Percentiles rank a stretch among this genome's conserved stretches.
Evolutionary conservation across 2,329 filamentous ascomycete genomes (phyloP).

Genomic region (Penicillium sp.): DNA sequence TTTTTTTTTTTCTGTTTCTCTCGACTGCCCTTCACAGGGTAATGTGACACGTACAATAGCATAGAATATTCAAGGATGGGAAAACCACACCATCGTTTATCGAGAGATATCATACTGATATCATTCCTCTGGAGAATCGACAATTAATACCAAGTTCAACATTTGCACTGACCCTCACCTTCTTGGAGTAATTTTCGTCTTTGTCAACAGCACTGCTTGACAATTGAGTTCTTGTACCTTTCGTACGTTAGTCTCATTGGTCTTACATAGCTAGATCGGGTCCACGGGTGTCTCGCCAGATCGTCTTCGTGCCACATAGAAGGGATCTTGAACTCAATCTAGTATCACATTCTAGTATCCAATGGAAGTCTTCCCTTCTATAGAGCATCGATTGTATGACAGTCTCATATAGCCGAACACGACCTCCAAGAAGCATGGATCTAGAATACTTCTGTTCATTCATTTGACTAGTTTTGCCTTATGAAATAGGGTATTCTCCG

Average conservation of each 20-base stretch:
- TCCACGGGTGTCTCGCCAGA: not conserved
- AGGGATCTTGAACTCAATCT: slow-evolving; percentile 5
- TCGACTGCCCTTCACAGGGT: slow-evolving; percentile 17
- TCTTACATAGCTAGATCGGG: not conserved
- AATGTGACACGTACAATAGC: slow-evolving; percentile 32
- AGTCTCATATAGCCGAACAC: not conserved
- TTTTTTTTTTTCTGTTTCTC: slow-evolving; percentile 18
- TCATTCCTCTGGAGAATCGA: slow-evolving; percentile 13
- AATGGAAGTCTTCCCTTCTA: not conserved
- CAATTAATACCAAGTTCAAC: slow-evolving; percentile 11
- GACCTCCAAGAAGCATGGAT: no score
- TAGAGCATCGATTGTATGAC: not conserved
- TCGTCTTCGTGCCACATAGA: not conserved
- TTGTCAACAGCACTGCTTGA: not conserved
- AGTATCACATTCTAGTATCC: not conserved
- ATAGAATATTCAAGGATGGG: slow-evolving; percentile 29
- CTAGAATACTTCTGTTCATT: not conserved
- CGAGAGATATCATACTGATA: slow-evolving; percentile 12
- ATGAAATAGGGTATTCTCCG: not conserved
- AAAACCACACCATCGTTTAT: slow-evolving; percentile 27
- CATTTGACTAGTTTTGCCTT: not conserved
- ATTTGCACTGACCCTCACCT: not conserved
- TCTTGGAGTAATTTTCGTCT: not conserved
- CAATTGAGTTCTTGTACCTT: not conserved
- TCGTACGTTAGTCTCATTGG: not conserved